phyloP scores from a whole-genome alignment of 2,329 filamentous ascomycete species.

The Trichoderma sp. region DNA sequence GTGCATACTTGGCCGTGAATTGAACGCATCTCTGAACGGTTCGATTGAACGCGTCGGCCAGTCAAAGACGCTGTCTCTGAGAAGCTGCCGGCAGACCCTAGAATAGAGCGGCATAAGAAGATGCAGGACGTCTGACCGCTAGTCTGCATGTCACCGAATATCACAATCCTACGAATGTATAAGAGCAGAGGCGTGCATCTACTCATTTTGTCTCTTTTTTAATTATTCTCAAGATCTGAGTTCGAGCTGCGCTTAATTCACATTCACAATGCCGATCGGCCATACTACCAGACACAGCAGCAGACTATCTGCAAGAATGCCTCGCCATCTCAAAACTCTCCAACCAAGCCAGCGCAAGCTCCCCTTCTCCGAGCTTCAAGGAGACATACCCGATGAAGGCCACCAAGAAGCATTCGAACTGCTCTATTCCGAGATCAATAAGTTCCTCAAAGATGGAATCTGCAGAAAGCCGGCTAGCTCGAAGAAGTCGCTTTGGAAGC shows the following conservation, averaged over 20 bases:
- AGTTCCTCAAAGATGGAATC: constrained; percentile 26
- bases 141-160: neutral
- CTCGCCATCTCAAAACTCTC: neutral
- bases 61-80: neutral
- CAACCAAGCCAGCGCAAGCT: constrained; percentile 14
- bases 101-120: neutral
- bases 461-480: neutral
- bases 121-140: constrained; percentile 8
- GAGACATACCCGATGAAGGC: constrained; percentile 21
- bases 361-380: constrained; percentile 4
- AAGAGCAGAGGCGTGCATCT: neutral
- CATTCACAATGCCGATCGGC: neutral
- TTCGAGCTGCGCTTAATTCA: neutral
- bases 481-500: constrained; percentile 27
- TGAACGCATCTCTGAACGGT: neutral
- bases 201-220: neutral
- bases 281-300: neutral
- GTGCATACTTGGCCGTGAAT: neutral
- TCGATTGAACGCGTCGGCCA: neutral
- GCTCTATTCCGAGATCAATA: constrained; percentile 27
- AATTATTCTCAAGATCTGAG: neutral
- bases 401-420: constrained; percentile 26
- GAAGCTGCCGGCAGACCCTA: neutral
- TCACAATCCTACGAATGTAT: neutral
- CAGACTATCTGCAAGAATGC: neutral